Evolutionary conservation across 345 rosid genomes (phyloP).

Genomic region (Eucalyptus tenuipes): DNA sequence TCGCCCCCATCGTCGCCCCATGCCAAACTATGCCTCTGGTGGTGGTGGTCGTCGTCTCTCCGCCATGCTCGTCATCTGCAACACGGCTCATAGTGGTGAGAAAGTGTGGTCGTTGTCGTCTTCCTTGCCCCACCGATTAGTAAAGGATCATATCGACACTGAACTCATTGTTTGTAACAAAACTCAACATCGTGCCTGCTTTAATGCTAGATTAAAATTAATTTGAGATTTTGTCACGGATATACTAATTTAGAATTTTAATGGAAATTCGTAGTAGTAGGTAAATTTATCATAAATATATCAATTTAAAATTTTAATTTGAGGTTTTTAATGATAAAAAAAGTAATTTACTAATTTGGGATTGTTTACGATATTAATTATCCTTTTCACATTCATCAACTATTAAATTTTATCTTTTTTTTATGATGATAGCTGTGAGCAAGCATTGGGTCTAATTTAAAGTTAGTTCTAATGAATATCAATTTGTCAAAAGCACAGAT

Average conservation of each 20-base stretch:
- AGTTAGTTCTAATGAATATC: rapidly evolving
- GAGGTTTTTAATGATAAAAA: rapidly evolving
- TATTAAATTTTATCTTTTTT: too few species aligned
- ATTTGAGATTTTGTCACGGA: rapidly evolving
- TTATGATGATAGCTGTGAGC: rapidly evolving
- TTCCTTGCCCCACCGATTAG: too few species aligned
- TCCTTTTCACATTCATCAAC: too few species aligned
- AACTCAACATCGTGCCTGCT: rapidly evolving
- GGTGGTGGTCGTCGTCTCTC: not conserved
- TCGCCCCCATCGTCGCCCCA: not conserved
- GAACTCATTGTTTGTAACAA: rapidly evolving
- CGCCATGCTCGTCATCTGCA: not conserved
- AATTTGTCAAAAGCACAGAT: rapidly evolving
- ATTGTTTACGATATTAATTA: rapidly evolving
- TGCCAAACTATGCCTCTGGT: not conserved
- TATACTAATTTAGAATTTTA: rapidly evolving
- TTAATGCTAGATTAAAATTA: rapidly evolving
- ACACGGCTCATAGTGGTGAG: not conserved
- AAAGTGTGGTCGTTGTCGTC: rapidly evolving
- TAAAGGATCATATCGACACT: rapidly evolving
- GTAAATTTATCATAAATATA: too few species aligned
- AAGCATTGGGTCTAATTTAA: too few species aligned
- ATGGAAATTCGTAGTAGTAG: rapidly evolving
- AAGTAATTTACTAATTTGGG: rapidly evolving
- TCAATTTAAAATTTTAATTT: rapidly evolving